A percentile compares a stretch with the other conserved stretches of the same genome.
phyloP scores from a whole-genome alignment of 306 rosid genomes.

The Prunus davidiana region DNA sequence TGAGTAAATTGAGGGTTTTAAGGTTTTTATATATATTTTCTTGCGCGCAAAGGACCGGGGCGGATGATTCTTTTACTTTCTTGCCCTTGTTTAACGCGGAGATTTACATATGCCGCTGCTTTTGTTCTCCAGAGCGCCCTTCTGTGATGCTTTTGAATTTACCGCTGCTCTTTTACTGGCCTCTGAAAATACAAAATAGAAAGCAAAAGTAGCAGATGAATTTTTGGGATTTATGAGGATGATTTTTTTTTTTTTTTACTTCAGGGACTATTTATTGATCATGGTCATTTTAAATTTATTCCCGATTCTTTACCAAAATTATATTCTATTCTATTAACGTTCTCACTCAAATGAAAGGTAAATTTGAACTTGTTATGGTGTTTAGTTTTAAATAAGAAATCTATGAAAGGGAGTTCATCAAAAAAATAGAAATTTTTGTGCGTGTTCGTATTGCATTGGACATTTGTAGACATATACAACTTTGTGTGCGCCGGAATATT shows the following conservation, averaged over 20 bases:
- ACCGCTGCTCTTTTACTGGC: neutral
- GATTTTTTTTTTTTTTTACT: neutral
- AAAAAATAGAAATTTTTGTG: too few relatives aligned
- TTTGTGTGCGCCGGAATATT: too few relatives aligned
- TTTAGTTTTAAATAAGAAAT: too few relatives aligned
- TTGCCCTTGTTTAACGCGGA: slow-evolving; percentile 24
- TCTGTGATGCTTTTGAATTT: neutral
- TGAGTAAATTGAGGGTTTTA: neutral
- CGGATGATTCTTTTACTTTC: slow-evolving; percentile 21
- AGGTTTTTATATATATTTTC: slow-evolving; percentile 20
- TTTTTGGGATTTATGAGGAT: neutral
- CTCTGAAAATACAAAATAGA: neutral
- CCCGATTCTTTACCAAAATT: neutral
- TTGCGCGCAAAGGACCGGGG: neutral
- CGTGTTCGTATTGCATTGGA: too few relatives aligned
- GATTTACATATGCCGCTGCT: slow-evolving; percentile 6
- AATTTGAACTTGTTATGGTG: neutral
- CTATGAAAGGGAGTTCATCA: neutral
- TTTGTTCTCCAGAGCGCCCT: neutral
- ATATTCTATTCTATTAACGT: neutral
- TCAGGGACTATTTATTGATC: neutral
- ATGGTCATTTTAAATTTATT: neutral
- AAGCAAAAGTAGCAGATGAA: neutral
- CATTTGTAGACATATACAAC: too few relatives aligned
- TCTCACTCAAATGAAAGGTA: neutral